Conservation (phyloP, 2,329 filamentous ascomycete genomes). For the Trichothecium roseum region DNA sequence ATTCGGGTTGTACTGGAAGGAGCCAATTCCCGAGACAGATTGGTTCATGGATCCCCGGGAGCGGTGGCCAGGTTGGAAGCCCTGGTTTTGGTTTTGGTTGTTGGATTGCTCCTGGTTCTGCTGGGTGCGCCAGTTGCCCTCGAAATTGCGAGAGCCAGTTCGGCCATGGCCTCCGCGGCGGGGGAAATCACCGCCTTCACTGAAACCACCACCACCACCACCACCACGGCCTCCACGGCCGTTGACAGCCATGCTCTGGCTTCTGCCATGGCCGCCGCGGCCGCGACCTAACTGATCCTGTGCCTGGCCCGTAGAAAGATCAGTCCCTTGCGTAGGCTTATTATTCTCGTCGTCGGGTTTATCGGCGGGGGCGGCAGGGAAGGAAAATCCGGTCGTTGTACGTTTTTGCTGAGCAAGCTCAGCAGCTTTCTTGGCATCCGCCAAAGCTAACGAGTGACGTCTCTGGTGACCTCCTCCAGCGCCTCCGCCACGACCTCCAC, state of each 20-base stretch:
- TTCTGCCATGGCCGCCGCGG: conserved; percentile 57
- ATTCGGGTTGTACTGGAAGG: conserved; percentile 72
- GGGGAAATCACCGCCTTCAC: conserved; percentile 51
- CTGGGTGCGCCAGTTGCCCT: conserved; percentile 94
- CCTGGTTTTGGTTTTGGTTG: conserved; percentile 45
- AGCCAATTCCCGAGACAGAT: conserved; percentile 72
- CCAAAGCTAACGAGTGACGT: conserved; percentile 86
- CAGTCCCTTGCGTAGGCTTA: conserved; percentile 16
- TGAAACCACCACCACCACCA: conserved; percentile 51
- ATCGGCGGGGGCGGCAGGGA: conserved; percentile 61
- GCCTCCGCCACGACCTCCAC: conserved; percentile 66
- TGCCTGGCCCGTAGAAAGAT: conserved; percentile 19
- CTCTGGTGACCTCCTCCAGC: conserved; percentile 75
- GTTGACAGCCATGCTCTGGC: conserved; percentile 83
- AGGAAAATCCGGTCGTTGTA: conserved; percentile 89
- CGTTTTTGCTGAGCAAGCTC: conserved; percentile 95
- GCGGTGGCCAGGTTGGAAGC: conserved; percentile 90
- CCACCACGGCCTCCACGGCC: conserved; percentile 61
- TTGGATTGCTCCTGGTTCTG: conserved; percentile 49
- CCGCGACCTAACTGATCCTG: conserved; percentile 36
- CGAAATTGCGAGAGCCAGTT: conserved; percentile 84
- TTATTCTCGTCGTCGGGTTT: conserved; percentile 43
- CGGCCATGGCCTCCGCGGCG: conserved; percentile 75
- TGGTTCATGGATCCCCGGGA: conserved; percentile 75
- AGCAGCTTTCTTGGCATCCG: conserved; percentile 95